Base-by-base conservation (phyloP, 2,329 filamentous ascomycete genomes). In the Aspergillus pseudoglaucus region DNA sequence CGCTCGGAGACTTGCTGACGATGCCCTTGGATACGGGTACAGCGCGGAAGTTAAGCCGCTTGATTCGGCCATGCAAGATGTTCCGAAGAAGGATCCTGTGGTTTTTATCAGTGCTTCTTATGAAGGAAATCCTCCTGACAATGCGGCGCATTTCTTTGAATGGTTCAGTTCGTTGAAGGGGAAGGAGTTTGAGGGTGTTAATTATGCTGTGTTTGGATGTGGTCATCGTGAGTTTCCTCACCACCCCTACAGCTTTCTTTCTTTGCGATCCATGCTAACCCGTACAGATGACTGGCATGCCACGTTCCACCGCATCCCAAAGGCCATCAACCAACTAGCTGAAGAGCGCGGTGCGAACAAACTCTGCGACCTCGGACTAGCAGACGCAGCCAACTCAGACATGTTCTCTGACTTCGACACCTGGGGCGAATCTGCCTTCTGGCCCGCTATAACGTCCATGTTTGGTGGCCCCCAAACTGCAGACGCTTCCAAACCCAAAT, bases 81-180 rank as follows among this genome's bases (percentile, higher is more conserved):
- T 90, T 0, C 78, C 83, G 0, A 80, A 73, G 44, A 74, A 79
- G 22, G 74, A 77, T 6, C 84, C 85, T 0, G 75, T 86, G 0
- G 70, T 88, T 20, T 75, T 90, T 43, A 75, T 90, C 52, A 83
- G 82, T 0, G 78, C 86, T 0, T 84, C 81, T 1, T 90, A 90
- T 55, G 86, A 90, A 58, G 87, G 87, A 0, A 76, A 87, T 47
- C 83, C 87, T 0, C 80, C 85, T 0, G 84, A 88, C 51, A 89
- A 90, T 52, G 87, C 86, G 0, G 75, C 71, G 0, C 75, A 80
- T 43, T 90, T 90, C 57, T 76, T 84, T 20, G 70, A 75, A 15
- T 90, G 86, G 86, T 64, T 89, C 5, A 73, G 81, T 53, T 70
- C 59, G 10, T 68, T 79, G 9, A 70, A 77, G 47, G 74, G 68